Base-by-base conservation (phyloP, 2,329 filamentous ascomycete genomes). In the Paraphaeosphaeria sporulosa region DNA sequence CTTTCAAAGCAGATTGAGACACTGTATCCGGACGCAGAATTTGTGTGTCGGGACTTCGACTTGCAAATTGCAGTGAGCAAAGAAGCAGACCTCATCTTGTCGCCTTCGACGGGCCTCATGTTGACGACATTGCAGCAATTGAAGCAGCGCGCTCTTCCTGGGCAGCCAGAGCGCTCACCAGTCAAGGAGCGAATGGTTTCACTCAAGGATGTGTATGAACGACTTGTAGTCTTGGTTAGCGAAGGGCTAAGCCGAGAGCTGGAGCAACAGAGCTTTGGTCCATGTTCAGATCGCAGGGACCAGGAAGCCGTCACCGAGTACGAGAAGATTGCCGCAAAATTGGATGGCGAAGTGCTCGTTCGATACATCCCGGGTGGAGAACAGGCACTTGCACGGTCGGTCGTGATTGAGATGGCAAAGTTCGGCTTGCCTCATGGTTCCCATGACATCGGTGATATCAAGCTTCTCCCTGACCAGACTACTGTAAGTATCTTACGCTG, bases 71-170 rank as follows among this genome's bases (percentile, higher is more conserved):
- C 64, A 8, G 47, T 64, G 21, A 32, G 49, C 0, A 78, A 81
- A 6, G 90, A 93, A 73, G 89, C 91, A 2, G 93, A 97, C 68
- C 76, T 97, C 3, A 85, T 90, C 0, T 68, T 94, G 5, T 91
- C 91, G 0, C 87, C 91, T 0, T 82, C 81, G 0, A 87, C 85
- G 0, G 93, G 91, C 0, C 79, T 96, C 2, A 75, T 96, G 0
- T 71, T 91, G 21, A 91, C 91, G 0, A 91, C 86, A 0, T 79
- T 94, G 5, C 86, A 94, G 62, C 87, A 89, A 64, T 83, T 90
- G 27, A 90, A 89, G 46, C 94, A 97, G 69, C 86, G 84, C 50
- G 82, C 89, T 2, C 81, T 93, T 0, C 91, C 92, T 0, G 88
- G 89, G 0, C 84, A 87, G 55, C 65, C 61, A 2, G 66, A 71